Conservation (phyloP, 371 early-diverging fungal species). For the Rhizopus stolonifer region DNA sequence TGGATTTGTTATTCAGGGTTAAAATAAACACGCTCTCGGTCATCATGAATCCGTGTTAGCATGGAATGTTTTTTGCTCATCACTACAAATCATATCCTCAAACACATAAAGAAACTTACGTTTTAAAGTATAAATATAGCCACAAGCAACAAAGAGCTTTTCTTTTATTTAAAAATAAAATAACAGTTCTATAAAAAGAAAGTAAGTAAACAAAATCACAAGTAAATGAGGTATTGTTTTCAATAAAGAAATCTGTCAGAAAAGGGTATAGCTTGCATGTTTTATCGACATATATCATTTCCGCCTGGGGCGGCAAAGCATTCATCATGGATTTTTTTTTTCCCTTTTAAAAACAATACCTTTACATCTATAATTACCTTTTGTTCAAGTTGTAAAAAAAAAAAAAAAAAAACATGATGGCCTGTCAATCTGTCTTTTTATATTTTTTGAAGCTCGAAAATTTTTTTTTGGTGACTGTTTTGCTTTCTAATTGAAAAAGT, state of each 20-base stretch:
- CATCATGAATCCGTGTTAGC: constrained; percentile 37
- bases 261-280: constrained; percentile 31
- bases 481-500: no score
- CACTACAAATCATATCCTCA: constrained; percentile 10
- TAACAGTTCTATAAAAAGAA: neutral
- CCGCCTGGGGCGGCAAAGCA: constrained; percentile 51
- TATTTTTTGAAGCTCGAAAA: no score
- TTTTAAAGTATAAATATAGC: neutral
- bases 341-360: no score
- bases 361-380: no score
- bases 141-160: neutral
- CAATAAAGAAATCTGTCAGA: constrained; percentile 26
- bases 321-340: constrained; percentile 39
- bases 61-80: constrained; percentile 37
- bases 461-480: no score
- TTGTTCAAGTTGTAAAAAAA: no score
- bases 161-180: neutral
- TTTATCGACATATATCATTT: constrained; percentile 40
- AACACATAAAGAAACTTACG: neutral
- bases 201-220: neutral
- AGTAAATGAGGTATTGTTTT: neutral
- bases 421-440: no score
- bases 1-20: constrained; percentile 9
- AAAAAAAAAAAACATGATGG: no score
- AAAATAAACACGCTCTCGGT: constrained; percentile 29